Evolutionary conservation across 2,329 filamentous ascomycete species (phyloP).

Genomic region (Cercospora nicotianae): DNA sequence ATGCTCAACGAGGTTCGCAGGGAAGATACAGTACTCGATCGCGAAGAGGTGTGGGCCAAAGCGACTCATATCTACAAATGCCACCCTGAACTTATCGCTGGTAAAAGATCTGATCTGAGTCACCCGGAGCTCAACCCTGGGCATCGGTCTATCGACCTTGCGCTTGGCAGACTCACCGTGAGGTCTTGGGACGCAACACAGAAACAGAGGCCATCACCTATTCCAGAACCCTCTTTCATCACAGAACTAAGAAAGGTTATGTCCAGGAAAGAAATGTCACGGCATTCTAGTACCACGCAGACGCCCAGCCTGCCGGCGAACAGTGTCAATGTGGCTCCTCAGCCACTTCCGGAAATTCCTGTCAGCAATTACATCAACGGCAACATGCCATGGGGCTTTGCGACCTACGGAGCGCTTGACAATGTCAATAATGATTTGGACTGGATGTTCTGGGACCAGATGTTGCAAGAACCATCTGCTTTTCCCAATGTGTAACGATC

Average conservation of each 20-base stretch:
- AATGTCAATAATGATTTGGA: conserved; percentile 19
- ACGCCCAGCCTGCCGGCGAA: conserved; percentile 18
- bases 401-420: conserved; percentile 12
- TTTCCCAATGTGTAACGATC: conserved; percentile 3
- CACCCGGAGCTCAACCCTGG: conserved; percentile 45
- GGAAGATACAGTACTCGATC: conserved; percentile 26
- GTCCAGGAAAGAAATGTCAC: conserved; percentile 17
- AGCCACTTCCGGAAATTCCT: conserved; percentile 19
- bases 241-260: conserved; percentile 17
- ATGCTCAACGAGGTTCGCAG: conserved; percentile 39
- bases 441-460: conserved; percentile 27
- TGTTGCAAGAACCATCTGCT: conserved; percentile 17
- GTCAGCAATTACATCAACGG: conserved; percentile 17
- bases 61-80: conserved; percentile 47
- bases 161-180: conserved; percentile 46
- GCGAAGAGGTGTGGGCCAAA: conserved; percentile 45
- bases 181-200: conserved; percentile 46
- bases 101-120: conserved; percentile 37
- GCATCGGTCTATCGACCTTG: conserved; percentile 45
- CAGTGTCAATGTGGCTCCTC: conserved; percentile 4
- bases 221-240: conserved; percentile 21
- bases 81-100: conserved; percentile 44
- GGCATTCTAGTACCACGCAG: conserved; percentile 18
- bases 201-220: background rate
- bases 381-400: conserved; percentile 19